Evolutionary conservation across 192 early-diverging fungal species (phyloP).

Genomic region (Diversispora epigaea): DNA sequence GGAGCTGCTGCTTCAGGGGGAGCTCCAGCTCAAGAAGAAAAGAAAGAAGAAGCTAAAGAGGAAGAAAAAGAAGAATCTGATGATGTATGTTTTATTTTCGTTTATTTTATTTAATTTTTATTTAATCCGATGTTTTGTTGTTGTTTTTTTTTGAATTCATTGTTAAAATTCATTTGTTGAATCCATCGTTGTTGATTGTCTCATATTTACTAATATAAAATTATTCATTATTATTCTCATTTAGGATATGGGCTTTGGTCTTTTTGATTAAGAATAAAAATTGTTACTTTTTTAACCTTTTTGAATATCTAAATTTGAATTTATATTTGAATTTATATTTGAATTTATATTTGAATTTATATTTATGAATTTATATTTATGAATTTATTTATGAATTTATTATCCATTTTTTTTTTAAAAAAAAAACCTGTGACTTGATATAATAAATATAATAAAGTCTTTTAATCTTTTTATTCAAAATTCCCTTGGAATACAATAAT

Average conservation of each 20-base stretch:
- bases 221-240: slow-evolving; percentile 2
- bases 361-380: no score
- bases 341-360: no score
- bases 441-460: no score
- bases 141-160: background rate
- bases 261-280: slow-evolving; percentile 80
- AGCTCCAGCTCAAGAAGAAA: slow-evolving; percentile 58
- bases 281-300: no score
- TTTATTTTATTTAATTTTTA: background rate
- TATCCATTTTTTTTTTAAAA: no score
- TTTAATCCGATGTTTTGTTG: no score
- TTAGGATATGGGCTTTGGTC: slow-evolving; percentile 91
- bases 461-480: no score
- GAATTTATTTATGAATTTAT: no score
- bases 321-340: no score
- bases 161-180: background rate
- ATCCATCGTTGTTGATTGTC: background rate
- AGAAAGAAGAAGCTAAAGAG: slow-evolving; percentile 90
- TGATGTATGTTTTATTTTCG: slow-evolving; percentile 49
- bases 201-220: background rate
- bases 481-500: no score
- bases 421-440: no score
- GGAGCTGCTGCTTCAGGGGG: slow-evolving; percentile 56
- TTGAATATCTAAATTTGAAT: no score
- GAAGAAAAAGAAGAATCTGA: slow-evolving; percentile 88